Evolutionary conservation across 2,329 filamentous ascomycete species (phyloP).

Genomic region (Aspergillus pseudonomiae): DNA sequence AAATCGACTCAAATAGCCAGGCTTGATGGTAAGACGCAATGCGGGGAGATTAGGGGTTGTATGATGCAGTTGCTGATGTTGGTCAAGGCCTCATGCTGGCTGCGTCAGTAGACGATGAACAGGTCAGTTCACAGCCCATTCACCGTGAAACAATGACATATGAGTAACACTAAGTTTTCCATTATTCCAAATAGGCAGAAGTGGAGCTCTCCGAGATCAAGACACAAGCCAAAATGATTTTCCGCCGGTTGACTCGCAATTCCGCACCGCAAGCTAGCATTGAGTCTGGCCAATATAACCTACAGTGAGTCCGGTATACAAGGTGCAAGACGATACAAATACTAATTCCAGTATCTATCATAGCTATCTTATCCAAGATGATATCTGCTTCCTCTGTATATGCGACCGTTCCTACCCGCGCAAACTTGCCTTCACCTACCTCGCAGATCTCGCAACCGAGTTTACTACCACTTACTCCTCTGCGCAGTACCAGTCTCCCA

Average conservation of each 20-base stretch:
- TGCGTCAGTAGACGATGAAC: constrained; percentile 90
- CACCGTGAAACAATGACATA: constrained; percentile 7
- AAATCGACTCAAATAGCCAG: constrained; percentile 91
- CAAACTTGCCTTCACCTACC: constrained; percentile 98
- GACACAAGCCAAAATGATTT: constrained; percentile 83
- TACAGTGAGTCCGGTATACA: constrained; percentile 68
- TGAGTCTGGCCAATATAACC: constrained; percentile 77
- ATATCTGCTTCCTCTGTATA: constrained; percentile 90
- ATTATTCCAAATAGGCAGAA: constrained; percentile 57
- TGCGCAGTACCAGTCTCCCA: constrained; percentile 71
- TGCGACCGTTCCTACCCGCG: constrained; percentile 92
- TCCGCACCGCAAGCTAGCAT: constrained; percentile 90
- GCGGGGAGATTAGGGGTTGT: constrained; percentile 2
- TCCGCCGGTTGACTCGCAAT: constrained; percentile 84
- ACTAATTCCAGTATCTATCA: background rate
- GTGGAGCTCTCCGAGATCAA: constrained; percentile 84
- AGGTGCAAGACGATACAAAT: too few species aligned
- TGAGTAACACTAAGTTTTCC: constrained; percentile 8
- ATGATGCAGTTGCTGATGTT: constrained; percentile 27
- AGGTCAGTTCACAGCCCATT: constrained; percentile 51
- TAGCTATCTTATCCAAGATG: constrained; percentile 81
- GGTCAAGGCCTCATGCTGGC: constrained; percentile 83
- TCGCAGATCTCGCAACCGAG: constrained; percentile 86
- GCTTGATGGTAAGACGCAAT: constrained; percentile 71
- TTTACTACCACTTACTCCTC: constrained; percentile 83